Conservation (phyloP, 2,329 filamentous ascomycete genomes). For the Ascosphaera apis region DNA sequence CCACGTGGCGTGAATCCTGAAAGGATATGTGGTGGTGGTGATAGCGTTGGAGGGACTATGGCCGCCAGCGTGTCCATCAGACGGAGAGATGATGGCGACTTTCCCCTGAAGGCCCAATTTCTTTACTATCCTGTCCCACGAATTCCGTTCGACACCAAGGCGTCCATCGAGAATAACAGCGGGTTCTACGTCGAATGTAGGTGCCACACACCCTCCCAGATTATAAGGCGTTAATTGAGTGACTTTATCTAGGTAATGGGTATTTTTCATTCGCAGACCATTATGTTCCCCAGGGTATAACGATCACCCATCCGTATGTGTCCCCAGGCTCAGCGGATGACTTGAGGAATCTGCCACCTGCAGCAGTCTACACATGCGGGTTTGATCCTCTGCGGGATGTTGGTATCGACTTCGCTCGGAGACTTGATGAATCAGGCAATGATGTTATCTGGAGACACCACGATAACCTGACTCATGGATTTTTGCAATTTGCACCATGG, state of each 20-base stretch:
- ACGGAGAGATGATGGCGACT: conserved; percentile 9
- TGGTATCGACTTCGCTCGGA: conserved; percentile 11
- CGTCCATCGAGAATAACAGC: conserved; percentile 13
- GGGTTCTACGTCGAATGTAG: conserved; percentile 14
- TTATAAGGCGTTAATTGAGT: no score
- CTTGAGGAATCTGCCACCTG: conserved; percentile 9
- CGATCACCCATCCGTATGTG: conserved; percentile 11
- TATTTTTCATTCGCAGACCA: conserved; percentile 15
- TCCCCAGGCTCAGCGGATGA: conserved; percentile 9
- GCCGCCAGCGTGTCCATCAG: conserved; percentile 13
- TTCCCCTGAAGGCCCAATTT: conserved; percentile 11
- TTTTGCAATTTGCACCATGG: conserved; percentile 14
- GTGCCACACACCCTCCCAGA: background rate
- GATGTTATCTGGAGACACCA: conserved; percentile 10
- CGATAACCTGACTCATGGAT: conserved; percentile 10
- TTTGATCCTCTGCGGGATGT: conserved; percentile 14
- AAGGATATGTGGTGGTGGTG: conserved; percentile 13
- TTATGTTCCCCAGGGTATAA: conserved; percentile 9
- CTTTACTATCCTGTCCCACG: conserved; percentile 15
- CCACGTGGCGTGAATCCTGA: conserved; percentile 10
- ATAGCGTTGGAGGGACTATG: conserved; percentile 17
- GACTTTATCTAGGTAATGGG: conserved; percentile 9
- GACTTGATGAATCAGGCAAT: conserved; percentile 11
- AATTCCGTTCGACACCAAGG: conserved; percentile 12
- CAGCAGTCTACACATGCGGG: conserved; percentile 12